Conservation (phyloP, 805 yeast genomes). For the Starmerella stigmatis region DNA sequence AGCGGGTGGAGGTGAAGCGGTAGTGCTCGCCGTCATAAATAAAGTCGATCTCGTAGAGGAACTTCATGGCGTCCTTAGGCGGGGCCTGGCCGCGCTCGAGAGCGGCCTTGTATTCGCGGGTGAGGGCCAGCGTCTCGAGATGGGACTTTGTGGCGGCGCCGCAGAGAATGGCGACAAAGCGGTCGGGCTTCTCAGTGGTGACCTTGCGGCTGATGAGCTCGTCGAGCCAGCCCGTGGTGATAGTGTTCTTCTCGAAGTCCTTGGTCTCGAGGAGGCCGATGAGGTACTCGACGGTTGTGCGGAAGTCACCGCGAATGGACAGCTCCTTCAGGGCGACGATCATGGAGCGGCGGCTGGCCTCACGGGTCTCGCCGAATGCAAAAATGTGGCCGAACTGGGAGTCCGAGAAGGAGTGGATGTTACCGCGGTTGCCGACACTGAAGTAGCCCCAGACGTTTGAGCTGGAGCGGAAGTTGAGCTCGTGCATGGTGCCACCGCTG, state of each 20-base stretch:
- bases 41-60: conserved; percentile 86
- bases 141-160: conserved; percentile 98
- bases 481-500: conserved; percentile 92
- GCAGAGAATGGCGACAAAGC: conserved; percentile 79
- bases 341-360: conserved; percentile 97
- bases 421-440: conserved; percentile 91
- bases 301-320: conserved; percentile 94
- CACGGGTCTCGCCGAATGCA: conserved; percentile 98
- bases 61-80: conserved; percentile 64
- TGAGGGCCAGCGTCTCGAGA: conserved; percentile 59
- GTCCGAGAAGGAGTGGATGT: conserved; percentile 95
- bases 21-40: conserved; percentile 89
- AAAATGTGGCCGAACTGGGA: conserved; percentile 98
- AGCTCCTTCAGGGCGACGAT: conserved; percentile 95
- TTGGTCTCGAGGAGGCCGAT: conserved; percentile 93
- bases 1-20: conserved; percentile 90
- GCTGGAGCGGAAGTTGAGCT: conserved; percentile 90
- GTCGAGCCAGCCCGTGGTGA: conserved; percentile 98
- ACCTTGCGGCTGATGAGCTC: conserved; percentile 86
- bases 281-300: conserved; percentile 94
- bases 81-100: conserved; percentile 95
- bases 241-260: conserved; percentile 89
- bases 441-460: conserved; percentile 99
- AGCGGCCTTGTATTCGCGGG: conserved; percentile 58
- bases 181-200: conserved; percentile 96